Conservation (phyloP, 73 alveolate species). For the Stentor roeselii region DNA sequence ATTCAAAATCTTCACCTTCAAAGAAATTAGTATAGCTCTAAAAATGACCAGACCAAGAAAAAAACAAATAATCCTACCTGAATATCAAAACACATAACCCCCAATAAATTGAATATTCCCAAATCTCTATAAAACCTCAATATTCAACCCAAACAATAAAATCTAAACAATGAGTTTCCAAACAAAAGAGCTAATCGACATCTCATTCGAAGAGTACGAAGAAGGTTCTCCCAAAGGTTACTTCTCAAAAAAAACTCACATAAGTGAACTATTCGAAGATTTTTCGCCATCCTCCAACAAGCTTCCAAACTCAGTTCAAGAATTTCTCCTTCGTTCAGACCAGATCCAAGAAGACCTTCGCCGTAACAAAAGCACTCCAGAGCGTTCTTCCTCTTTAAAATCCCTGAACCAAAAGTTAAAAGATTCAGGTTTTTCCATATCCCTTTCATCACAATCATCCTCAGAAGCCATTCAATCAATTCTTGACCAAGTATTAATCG, state of each 20-base stretch:
- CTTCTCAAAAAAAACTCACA: neutral
- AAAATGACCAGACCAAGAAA: too few species aligned
- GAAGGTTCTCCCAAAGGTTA: neutral
- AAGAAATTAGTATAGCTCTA: too few species aligned
- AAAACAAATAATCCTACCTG: too few species aligned
- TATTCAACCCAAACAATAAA: too few species aligned
- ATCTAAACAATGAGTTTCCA: neutral
- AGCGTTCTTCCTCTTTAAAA: neutral
- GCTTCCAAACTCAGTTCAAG: conserved; percentile 3
- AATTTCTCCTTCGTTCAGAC: neutral
- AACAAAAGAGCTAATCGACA: neutral
- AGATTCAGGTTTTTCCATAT: neutral
- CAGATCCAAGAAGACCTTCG: neutral
- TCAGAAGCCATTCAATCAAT: neutral
- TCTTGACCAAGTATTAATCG: neutral
- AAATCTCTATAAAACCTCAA: too few species aligned
- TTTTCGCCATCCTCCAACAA: neutral
- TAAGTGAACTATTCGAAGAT: neutral
- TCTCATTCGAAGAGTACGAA: neutral
- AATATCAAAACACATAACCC: too few species aligned
- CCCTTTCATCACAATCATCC: neutral
- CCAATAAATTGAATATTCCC: too few species aligned
- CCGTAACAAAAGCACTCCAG: neutral
- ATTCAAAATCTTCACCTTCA: too few species aligned
- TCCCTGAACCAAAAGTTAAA: neutral